A percentile compares a stretch with the other conserved stretches of the same genome.
These are phyloP conservation scores for Termitomyces sp. DNA, from an alignment of 768 basidiomycete genomes.

Conservation along the genomic window DNA sequence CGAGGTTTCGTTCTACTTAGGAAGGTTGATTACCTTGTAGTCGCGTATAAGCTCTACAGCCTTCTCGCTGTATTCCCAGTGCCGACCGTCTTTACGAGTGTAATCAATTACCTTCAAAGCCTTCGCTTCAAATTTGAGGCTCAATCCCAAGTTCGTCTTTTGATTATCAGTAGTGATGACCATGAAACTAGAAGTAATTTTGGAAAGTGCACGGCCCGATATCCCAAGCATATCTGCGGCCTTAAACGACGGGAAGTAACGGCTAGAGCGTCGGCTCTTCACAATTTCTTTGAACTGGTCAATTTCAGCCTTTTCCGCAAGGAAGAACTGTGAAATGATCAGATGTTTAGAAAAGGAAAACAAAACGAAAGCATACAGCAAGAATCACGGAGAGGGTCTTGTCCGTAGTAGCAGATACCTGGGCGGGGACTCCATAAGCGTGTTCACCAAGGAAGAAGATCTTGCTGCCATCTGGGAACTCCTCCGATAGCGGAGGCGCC, in stretches of 20 bases:
- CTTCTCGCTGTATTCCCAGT: slow-evolving; percentile 94
- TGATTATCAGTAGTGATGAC: slow-evolving; percentile 70
- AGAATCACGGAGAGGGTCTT: slow-evolving; percentile 76
- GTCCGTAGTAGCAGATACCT: slow-evolving; percentile 72
- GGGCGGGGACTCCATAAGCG: slow-evolving; percentile 94
- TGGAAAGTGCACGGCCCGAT: slow-evolving; percentile 76
- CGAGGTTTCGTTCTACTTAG: not conserved
- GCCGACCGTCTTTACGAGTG: slow-evolving; percentile 74
- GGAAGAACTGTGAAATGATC: slow-evolving; percentile 65
- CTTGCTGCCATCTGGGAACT: slow-evolving; percentile 86
- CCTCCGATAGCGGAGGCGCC: slow-evolving; percentile 78
- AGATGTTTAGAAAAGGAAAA: not conserved
- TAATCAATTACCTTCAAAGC: slow-evolving; percentile 91
- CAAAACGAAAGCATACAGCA: slow-evolving; percentile 52
- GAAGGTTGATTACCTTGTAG: slow-evolving; percentile 55
- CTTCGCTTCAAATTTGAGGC: slow-evolving; percentile 95
- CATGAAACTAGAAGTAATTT: slow-evolving; percentile 92
- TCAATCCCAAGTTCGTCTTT: slow-evolving; percentile 89
- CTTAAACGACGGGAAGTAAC: slow-evolving; percentile 78
- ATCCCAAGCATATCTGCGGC: slow-evolving; percentile 73
- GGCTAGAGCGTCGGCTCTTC: slow-evolving; percentile 40
- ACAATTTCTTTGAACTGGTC: slow-evolving; percentile 75
- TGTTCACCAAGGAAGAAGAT: slow-evolving; percentile 96
- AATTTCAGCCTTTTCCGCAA: slow-evolving; percentile 77
- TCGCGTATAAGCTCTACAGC: slow-evolving; percentile 77